Base-by-base conservation (phyloP, 2,329 filamentous ascomycete genomes). In the Aspergillus novoparasiticus region DNA sequence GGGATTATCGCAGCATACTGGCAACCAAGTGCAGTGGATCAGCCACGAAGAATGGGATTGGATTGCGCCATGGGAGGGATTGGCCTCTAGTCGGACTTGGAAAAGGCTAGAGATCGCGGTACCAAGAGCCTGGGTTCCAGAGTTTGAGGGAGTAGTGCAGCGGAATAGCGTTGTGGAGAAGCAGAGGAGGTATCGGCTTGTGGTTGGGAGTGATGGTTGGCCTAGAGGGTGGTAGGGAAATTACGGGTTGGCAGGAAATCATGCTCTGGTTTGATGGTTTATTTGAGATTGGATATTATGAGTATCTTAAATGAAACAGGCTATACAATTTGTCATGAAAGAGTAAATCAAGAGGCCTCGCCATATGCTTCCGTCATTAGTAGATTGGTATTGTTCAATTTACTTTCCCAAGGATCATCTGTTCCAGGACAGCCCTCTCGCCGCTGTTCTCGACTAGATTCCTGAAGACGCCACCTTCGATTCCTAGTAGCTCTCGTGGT, bases 401-500 rank as follows among this genome's bases (percentile, higher is more conserved):
- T 50, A 12, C 4, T 21, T 53, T 36, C 6, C 64, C 63, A n/a
- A 61, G 56, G 43, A 71, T 72, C 9, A 70, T 66, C 51, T 57
- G 39, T 58, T 70, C 65, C 39, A 72, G 21, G 8, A 61, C 41
- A 6, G 41, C 58, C 54, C 63, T 67, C 60, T 72, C 69, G 0
- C 66, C 80, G 67, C 74, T 79, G 60, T 72, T 74, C 66, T 78
- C 72, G 10, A 81, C 78, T 69, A 91, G 87, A n/a, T 83, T 83
- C 61, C 82, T 82, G 72, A 91, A 91, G 2, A 87, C 78, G 6
- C 85, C 81, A 1, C 65, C 70, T 23, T 84, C 76, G 19, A 68
- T 66, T 4, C 81, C 80, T 83, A 89, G 87, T 61, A 93, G 76
- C 71, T 90, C 86, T 68, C 74, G 80, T 1, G 90, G 90, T 6